Evolutionary conservation across 257 asterid genomes (phyloP), one percentile per base, ranked within the genome.

Genomic region (Oldenlandia corymbosa): DNA sequence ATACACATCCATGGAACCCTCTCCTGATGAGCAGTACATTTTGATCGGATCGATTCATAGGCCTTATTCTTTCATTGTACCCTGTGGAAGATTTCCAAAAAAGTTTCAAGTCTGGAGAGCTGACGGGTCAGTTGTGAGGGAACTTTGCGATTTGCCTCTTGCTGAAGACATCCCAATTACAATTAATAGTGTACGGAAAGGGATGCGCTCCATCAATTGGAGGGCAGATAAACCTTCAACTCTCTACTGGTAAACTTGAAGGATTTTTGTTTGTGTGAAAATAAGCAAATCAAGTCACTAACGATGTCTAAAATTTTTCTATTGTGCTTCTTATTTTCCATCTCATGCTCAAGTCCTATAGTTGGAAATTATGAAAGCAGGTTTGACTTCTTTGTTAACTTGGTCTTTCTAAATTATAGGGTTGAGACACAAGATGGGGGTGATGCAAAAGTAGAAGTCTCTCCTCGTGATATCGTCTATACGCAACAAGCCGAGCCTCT

Each of bases 361-460:
- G 20, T 58, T 58, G n/a, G 10, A 24, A 20, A 20, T 3, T 36
- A 7, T 11, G 32, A 24, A 4, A 36, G 39, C 12, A 11, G 32
- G 18, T 5, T 37, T 34, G 2, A n/a, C n/a, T n/a, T n/a, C n/a
- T 34, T 21, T 0, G 14, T 32, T 46, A 8, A 27, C 23, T 43
- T 68, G 24, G 28, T 7, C n/a, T n/a, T n/a, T n/a, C n/a, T n/a
- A 47, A 31, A 27, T 57, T 18, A 46, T 62, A 81, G 99, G 97
- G 97, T 80, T 69, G 97, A 87, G 96, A 87, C 99, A 54, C 97
- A 90, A 73, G 99, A 93, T 64, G 95, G 95, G 12, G 99, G 99
- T 68, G 99, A 93, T 87, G 97, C 99, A 66, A 93, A 83, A 79
- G 73, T 87, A 17, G 96, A 93, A 64, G 88, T 84, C 69, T 93